Conservation (phyloP, 306 rosid species). For the Begonia loranthoides region DNA sequence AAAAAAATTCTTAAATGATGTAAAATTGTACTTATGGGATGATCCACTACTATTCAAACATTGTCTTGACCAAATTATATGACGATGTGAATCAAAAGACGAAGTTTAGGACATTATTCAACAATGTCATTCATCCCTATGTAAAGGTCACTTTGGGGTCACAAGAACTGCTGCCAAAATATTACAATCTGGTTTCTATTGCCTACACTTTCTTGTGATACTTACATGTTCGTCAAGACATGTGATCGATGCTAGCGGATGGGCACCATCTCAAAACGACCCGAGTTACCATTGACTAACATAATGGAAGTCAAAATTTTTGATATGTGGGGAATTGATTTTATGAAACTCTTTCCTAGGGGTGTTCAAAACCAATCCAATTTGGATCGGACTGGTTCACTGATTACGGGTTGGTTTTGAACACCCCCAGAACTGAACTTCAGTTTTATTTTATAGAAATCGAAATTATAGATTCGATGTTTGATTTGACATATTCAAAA, state of each 20-base stretch:
- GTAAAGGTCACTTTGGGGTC: background rate
- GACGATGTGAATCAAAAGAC: conserved; percentile 1
- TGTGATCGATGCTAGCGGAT: background rate
- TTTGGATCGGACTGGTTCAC: too few relatives aligned
- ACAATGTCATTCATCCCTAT: background rate
- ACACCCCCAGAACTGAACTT: too few relatives aligned
- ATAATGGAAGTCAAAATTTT: background rate
- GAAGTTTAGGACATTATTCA: background rate
- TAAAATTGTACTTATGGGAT: background rate
- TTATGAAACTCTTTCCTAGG: conserved; percentile 1
- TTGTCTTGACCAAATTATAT: background rate
- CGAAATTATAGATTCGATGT: too few relatives aligned
- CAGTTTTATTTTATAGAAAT: too few relatives aligned
- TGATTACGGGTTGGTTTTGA: too few relatives aligned
- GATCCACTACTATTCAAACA: background rate
- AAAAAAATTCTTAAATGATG: background rate
- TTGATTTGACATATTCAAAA: too few relatives aligned
- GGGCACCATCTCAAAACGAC: background rate
- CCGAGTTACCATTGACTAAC: background rate
- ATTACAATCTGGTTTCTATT: background rate
- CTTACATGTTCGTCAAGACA: background rate
- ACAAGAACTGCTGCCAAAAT: background rate
- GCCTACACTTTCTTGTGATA: background rate
- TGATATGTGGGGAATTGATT: background rate
- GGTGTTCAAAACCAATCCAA: too few relatives aligned